Evolutionary conservation across 2,329 filamentous ascomycete genomes (phyloP).

Genomic region (Drechslerella dactyloides): DNA sequence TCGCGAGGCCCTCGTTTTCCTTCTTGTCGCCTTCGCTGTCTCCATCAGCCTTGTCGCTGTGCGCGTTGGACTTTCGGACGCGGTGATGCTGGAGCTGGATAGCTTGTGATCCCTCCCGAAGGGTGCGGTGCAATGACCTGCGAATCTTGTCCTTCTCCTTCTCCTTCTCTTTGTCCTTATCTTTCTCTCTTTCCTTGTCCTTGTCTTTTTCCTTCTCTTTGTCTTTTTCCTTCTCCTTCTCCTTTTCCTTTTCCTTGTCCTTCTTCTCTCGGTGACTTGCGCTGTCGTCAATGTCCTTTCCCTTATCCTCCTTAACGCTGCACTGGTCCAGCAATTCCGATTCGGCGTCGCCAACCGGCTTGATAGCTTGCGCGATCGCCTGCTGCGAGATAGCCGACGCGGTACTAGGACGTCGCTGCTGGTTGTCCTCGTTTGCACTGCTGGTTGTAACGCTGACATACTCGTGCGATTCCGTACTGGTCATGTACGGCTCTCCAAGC

Average conservation of each 20-base stretch:
- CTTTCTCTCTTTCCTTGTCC: conserved; percentile 52
- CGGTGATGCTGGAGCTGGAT: conserved; percentile 69
- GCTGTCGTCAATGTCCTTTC: conserved; percentile 57
- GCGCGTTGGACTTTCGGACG: conserved; percentile 69
- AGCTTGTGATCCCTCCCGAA: conserved; percentile 75
- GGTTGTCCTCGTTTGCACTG: conserved; percentile 25
- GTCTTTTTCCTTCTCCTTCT: conserved; percentile 54
- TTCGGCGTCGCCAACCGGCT: conserved; percentile 47
- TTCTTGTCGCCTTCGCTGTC: conserved; percentile 64
- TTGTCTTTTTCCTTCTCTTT: conserved; percentile 57
- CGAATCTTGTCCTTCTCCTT: conserved; percentile 67
- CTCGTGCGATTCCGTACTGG: conserved; percentile 39
- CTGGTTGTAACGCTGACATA: conserved; percentile 45
- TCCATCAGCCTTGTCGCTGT: conserved; percentile 72
- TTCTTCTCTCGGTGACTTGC: conserved; percentile 57
- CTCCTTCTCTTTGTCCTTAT: conserved; percentile 55
- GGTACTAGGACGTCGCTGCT: conserved; percentile 29
- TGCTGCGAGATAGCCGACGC: conserved; percentile 47
- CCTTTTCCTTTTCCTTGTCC: conserved; percentile 53
- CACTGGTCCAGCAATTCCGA: conserved; percentile 44
- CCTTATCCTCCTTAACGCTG: conserved; percentile 49
- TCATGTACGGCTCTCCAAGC: conserved; percentile 48
- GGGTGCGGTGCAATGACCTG: conserved; percentile 84
- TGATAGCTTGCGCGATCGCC: conserved; percentile 51
- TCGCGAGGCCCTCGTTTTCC: conserved; percentile 72